These are phyloP conservation scores for Lumnitzera racemosa DNA, from an alignment of 345 rosid species.

Conservation along the genomic window DNA sequence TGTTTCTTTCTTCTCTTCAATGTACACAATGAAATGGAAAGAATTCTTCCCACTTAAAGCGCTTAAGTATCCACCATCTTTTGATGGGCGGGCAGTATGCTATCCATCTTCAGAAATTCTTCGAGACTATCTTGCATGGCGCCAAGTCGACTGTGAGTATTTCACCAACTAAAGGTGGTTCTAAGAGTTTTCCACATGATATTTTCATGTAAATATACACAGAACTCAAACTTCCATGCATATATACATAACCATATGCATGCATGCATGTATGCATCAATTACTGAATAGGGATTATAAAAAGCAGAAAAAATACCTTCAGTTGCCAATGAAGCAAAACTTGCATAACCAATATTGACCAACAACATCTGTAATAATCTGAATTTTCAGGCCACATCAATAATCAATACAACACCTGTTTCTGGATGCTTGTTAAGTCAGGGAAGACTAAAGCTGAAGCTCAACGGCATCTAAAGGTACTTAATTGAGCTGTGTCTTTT, in stretches of 20 bases:
- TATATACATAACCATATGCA: no score
- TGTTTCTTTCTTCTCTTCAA: conserved; percentile 68
- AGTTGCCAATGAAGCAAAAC: neutral
- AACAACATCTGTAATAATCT: neutral
- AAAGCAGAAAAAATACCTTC: neutral
- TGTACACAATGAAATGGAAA: conserved; percentile 62
- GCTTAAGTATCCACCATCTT: conserved; percentile 62
- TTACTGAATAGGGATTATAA: no score
- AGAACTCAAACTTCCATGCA: no score
- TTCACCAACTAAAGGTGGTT: neutral
- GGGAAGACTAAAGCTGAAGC: conserved; percentile 74
- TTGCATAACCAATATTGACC: neutral
- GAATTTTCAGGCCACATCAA: conserved; percentile 76
- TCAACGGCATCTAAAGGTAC: conserved; percentile 66
- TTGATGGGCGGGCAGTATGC: conserved; percentile 88
- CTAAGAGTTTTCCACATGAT: neutral
- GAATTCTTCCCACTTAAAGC: conserved; percentile 67
- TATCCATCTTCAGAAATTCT: conserved; percentile 76
- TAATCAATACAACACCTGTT: conserved; percentile 91
- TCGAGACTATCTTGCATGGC: conserved; percentile 81
- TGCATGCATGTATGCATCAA: no score
- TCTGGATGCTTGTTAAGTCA: conserved; percentile 88
- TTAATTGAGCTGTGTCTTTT: neutral
- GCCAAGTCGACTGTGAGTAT: conserved; percentile 96
- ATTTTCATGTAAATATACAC: no score